These are phyloP conservation scores for Coffea humblotiana DNA, from an alignment of 305 asterid genomes.

Conservation along the genomic window DNA sequence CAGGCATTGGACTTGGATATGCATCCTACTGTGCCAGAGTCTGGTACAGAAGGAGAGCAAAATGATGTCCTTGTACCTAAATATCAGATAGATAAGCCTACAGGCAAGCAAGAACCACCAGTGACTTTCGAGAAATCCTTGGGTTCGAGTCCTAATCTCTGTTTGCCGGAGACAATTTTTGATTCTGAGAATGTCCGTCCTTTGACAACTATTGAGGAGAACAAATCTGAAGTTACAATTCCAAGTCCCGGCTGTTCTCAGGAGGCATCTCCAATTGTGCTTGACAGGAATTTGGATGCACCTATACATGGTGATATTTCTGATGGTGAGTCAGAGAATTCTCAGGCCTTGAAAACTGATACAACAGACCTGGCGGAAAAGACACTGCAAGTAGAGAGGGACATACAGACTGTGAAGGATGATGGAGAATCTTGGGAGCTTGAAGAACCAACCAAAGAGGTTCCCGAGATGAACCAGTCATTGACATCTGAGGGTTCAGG, in stretches of 20 bases:
- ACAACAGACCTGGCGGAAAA: constrained; percentile 46
- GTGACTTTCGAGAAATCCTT: constrained; percentile 37
- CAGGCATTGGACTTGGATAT: constrained; percentile 50
- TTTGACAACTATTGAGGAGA: constrained; percentile 50
- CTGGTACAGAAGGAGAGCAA: constrained; percentile 36
- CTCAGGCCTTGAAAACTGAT: constrained; percentile 27
- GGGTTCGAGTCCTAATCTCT: constrained; percentile 35
- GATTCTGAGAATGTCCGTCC: constrained; percentile 43
- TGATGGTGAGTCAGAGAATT: constrained; percentile 38
- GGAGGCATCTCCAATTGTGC: constrained; percentile 33
- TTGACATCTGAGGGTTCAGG: constrained; percentile 70
- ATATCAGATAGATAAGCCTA: constrained; percentile 37
- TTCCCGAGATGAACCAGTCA: constrained; percentile 46
- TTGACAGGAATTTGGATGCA: constrained; percentile 32
- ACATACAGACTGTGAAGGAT: constrained; percentile 45
- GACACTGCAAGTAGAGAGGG: constrained; percentile 43
- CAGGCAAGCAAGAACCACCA: constrained; percentile 39
- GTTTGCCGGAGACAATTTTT: constrained; percentile 57
- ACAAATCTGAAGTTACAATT: constrained; percentile 41
- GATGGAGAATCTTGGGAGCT: constrained; percentile 60
- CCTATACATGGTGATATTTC: constrained; percentile 31
- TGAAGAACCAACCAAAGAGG: constrained; percentile 52
- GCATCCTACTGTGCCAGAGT: constrained; percentile 26
- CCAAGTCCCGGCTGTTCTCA: constrained; percentile 31
- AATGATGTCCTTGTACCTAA: constrained; percentile 35